Evolutionary conservation across 345 rosid genomes (phyloP), one percentile per base, ranked within the genome.

Genomic region (Abelmoschus esculentus): DNA sequence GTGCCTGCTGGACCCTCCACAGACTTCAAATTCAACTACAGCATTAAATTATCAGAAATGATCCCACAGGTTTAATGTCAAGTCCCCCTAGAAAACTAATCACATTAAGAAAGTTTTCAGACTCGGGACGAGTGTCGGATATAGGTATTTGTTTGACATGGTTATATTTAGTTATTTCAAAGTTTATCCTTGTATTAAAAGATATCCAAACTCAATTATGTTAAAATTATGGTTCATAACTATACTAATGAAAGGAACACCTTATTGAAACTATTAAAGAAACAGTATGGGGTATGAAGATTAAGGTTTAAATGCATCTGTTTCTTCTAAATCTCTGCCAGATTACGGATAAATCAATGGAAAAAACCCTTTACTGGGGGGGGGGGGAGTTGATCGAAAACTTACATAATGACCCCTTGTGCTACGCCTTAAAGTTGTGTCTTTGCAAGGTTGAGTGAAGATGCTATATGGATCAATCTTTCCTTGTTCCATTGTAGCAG

Each of bases 401-500:
- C 98, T 88, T 80, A 91, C 96, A 79, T 87, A 89, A 67, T 83
- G 97, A 66, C 92, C 87, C 75, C 84, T 80, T 44, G 77, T 78
- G 80, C 79, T 87, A 73, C 67, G 90, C 74, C 68, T 82, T 75
- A 87, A 74, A 1, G 85, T 78, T 71, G 87, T 83, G 74, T 32
- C 67, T 56, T 79, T 85, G 85, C 99, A 95, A 75, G 96, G 85
- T 56, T 19, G 73, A 9, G 98, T 90, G 86, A 79, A 95, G 82
- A 95, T 91, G 83, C 96, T 91, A 63, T 88, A 91, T 0, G 87
- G 92, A 80, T 95, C 96, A 15, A 91, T 95, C 63, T 80, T 78
- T 12, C 99, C 98, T 76, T 80, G 89, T 85, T 95, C 99, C 36
- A 15, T 6, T 19, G 73, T 82, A 0, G 99, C 97, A 61, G 78